Percentiles rank a stretch among this genome's conserved stretches.
Evolutionary conservation across 306 rosid species (phyloP).

Genomic region (Urtica urens): DNA sequence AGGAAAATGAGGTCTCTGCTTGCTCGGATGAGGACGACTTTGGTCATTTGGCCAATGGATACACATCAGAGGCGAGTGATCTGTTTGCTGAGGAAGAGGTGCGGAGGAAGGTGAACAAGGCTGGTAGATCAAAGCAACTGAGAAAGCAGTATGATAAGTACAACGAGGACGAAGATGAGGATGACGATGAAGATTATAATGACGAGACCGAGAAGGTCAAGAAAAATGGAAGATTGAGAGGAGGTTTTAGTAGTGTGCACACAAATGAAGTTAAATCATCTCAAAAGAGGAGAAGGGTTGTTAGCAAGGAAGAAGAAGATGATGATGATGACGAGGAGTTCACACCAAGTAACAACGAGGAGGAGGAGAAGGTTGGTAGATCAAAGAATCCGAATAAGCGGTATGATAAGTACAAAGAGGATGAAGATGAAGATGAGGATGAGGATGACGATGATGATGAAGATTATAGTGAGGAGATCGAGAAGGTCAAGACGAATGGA

Average conservation of each 20-base stretch:
- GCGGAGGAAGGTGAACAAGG: slow-evolving; percentile 19
- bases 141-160: slow-evolving; percentile 16
- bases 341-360: background rate
- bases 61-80: slow-evolving; percentile 54
- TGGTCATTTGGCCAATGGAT: slow-evolving; percentile 47
- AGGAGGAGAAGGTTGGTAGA: background rate
- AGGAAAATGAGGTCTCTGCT: slow-evolving; percentile 48
- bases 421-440: slow-evolving; percentile 15
- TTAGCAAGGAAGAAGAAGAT: slow-evolving; percentile 17
- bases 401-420: slow-evolving; percentile 7
- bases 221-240: slow-evolving; percentile 8
- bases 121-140: slow-evolving; percentile 38
- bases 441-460: slow-evolving; percentile 6
- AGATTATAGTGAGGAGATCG: slow-evolving; percentile 14
- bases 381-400: too few relatives aligned
- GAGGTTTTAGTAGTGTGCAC: slow-evolving; percentile 1
- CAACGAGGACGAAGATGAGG: slow-evolving; percentile 19
- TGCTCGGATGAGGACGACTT: slow-evolving; percentile 45
- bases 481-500: slow-evolving; percentile 7
- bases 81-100: slow-evolving; percentile 24
- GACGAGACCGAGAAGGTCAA: slow-evolving; percentile 20
- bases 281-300: slow-evolving; percentile 9
- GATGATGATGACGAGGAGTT: slow-evolving; percentile 25
- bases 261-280: background rate
- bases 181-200: slow-evolving; percentile 12